Evolutionary conservation across 2,329 filamentous ascomycete genomes (phyloP), one percentile per base, ranked within the genome.

Genomic region (Aspergillus ochraceus): DNA sequence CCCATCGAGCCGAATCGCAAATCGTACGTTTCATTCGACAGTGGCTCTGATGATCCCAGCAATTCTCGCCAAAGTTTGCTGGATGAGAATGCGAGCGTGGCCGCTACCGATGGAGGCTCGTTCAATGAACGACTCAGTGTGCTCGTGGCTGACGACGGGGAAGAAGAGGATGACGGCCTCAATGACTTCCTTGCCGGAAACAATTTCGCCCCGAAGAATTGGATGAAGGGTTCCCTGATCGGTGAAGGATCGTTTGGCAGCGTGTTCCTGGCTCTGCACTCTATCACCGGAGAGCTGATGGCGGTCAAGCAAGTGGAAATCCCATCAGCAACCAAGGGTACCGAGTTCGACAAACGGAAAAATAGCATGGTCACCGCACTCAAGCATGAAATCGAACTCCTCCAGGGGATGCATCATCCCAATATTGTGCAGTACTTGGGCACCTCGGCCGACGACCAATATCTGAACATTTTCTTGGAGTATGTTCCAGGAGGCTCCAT

Each of bases 381-480:
- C 55, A 97, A 98, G 81, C 91, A 94, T 68, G 95, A 99, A 79
- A 99, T 99, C 74, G 90, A 90, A 63, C 86, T 99, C 55, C 84
- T 99, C 46, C 91, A 95, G 64, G 95, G 97, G 67, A 87, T 99
- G 53, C 92, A 96, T 71, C 95, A 99, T 72, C 87, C 91, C 58
- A 98, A 99, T 75, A 98, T 99, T 73, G 95, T 99, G 75, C 95
- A 97, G 74, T 99, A 99, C 73, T 87, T 99, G 8, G 95, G 95
- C 61, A 97, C 93, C 68, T 94, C 93, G 71, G 94, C 92, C 9
- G 95, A 96, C 63, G 87, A 91, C 19, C 89, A 93, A 57, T 89
- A 94, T 74, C 87, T 99, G 70, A 99, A 99, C 80, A 99, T 99
- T 90, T 99, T 99, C 87, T 88, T 99, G 72, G 95, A 99, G 78